Percentiles rank a stretch among this genome's conserved stretches.
These are phyloP conservation scores for Neurospora sp. DNA, from an alignment of 2,329 filamentous ascomycete genomes.

Conservation along the genomic window DNA sequence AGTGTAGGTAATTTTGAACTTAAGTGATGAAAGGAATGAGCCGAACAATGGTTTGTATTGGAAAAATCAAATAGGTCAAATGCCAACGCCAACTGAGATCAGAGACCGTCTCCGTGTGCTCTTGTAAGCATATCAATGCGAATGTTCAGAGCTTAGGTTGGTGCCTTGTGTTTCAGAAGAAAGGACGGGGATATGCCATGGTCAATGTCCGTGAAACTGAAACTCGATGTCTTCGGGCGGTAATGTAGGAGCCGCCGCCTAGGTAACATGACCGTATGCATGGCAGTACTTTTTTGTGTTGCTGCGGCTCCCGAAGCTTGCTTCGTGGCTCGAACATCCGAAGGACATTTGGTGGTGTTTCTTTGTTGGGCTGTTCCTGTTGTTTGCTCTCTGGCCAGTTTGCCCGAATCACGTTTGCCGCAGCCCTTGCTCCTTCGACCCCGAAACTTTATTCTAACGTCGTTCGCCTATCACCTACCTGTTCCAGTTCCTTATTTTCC, in stretches of 20 bases:
- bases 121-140: neutral
- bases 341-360: neutral
- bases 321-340: neutral
- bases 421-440: neutral
- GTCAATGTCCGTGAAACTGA: neutral
- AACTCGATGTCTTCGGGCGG: neutral
- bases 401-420: neutral
- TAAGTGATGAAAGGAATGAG: neutral
- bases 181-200: neutral
- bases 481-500: neutral
- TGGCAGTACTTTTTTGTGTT: neutral
- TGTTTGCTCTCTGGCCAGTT: neutral
- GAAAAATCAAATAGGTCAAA: neutral
- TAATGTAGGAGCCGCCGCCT: neutral
- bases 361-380: neutral
- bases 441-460: neutral
- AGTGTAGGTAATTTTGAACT: neutral
- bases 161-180: neutral
- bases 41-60: neutral
- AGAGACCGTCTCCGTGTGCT: neutral
- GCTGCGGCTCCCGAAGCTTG: neutral
- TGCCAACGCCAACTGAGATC: neutral
- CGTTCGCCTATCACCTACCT: neutral
- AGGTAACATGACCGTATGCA: neutral
- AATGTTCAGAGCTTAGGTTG: neutral